A percentile compares a stretch with the other conserved stretches of the same genome.
These are phyloP conservation scores for Globisporangium megalacanthum DNA, from an alignment of 352 stramenopile genomes.

Conservation along the genomic window DNA sequence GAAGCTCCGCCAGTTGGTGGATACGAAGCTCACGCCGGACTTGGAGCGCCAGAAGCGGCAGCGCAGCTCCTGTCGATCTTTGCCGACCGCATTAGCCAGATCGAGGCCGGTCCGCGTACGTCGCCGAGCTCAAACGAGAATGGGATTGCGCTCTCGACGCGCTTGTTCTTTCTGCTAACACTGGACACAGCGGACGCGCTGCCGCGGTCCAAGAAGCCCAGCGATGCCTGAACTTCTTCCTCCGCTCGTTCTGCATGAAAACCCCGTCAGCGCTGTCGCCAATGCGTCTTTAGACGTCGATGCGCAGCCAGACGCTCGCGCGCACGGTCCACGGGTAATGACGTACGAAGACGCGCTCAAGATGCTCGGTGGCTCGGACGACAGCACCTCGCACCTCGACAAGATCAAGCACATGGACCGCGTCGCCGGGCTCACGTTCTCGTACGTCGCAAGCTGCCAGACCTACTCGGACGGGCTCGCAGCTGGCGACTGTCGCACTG, in stretches of 20 bases:
- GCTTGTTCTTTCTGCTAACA: conserved; percentile 80
- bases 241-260: conserved; percentile 86
- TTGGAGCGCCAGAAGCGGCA: conserved; percentile 76
- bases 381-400: conserved; percentile 77
- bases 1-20: conserved; percentile 68
- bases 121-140: conserved; percentile 77
- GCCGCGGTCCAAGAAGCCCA: conserved; percentile 79
- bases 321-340: conserved; percentile 87
- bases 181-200: conserved; percentile 78
- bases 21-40: conserved; percentile 70
- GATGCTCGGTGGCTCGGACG: conserved; percentile 79
- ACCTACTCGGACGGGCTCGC: conserved; percentile 84
- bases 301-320: conserved; percentile 81
- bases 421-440: conserved; percentile 84
- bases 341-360: conserved; percentile 88
- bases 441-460: conserved; percentile 87
- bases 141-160: conserved; percentile 69
- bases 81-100: conserved; percentile 57
- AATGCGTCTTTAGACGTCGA: conserved; percentile 82
- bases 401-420: conserved; percentile 89
- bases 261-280: conserved; percentile 81
- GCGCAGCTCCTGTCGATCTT: conserved; percentile 73
- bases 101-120: conserved; percentile 21
- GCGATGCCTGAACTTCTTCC: conserved; percentile 87
- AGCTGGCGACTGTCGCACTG: conserved; percentile 59